A percentile compares a stretch with the other conserved stretches of the same genome.
These are phyloP conservation scores for Neonectria coccinea DNA, from an alignment of 2,329 filamentous ascomycete genomes.

Conservation along the genomic window DNA sequence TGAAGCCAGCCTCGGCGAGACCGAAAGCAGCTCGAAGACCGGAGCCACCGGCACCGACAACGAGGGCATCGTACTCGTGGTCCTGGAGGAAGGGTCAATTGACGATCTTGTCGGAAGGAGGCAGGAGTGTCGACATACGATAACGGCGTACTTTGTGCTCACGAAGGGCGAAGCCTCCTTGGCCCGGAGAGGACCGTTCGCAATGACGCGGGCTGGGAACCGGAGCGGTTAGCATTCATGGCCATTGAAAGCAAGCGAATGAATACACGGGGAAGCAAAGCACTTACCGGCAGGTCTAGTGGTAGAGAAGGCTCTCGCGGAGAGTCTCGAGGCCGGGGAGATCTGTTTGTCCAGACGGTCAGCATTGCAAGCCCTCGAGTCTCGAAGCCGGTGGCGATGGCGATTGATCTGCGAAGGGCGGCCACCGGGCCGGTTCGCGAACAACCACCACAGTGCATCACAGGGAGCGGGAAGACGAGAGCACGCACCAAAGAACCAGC, in stretches of 20 bases:
- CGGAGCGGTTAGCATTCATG: conserved; percentile 32
- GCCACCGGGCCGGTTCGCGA: conserved; percentile 24
- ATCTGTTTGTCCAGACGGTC: conserved; percentile 60
- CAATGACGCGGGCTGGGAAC: conserved; percentile 80
- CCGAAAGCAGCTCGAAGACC: conserved; percentile 87
- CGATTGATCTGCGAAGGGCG: conserved; percentile 15
- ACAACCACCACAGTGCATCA: neutral
- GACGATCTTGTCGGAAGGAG: conserved; percentile 24
- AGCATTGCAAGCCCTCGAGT: conserved; percentile 35
- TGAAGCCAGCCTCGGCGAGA: conserved; percentile 88
- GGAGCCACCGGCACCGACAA: conserved; percentile 86
- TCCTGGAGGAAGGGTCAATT: conserved; percentile 68
- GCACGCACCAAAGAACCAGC: conserved; percentile 66
- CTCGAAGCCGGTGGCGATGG: conserved; percentile 32
- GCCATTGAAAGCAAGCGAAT: conserved; percentile 17
- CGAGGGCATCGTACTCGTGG: conserved; percentile 98
- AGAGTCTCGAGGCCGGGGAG: conserved; percentile 70
- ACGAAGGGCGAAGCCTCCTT: conserved; percentile 93
- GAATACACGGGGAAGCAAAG: conserved; percentile 45
- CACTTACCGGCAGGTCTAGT: conserved; percentile 79
- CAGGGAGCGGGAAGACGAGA: conserved; percentile 26
- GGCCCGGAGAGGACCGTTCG: conserved; percentile 86
- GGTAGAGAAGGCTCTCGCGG: conserved; percentile 85
- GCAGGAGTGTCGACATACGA: conserved; percentile 68
- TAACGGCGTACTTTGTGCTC: conserved; percentile 91